Evolutionary conservation across 495 filamentous ascomycete genomes (phyloP), one percentile per base, ranked within the genome.

Genomic region (Cudoniella acicularis): DNA sequence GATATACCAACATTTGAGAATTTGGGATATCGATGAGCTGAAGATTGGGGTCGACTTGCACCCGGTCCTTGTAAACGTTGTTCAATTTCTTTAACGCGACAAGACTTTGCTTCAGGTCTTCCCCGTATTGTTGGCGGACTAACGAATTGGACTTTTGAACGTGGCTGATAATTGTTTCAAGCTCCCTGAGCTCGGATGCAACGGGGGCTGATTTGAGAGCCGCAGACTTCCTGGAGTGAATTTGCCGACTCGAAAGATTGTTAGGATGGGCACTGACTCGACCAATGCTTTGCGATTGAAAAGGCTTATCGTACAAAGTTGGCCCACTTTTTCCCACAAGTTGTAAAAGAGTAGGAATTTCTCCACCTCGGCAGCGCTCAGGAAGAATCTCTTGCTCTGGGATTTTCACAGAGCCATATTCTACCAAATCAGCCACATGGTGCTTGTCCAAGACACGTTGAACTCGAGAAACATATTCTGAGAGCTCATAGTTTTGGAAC

Each of bases 91-190:
- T 63, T 18, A 69, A 67, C 1, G 68, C 72, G 40, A 42, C 22
- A 8, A 77, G 57, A 53, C 74, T 77, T 16, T 67, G 54, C 2
- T 63, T 55, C 51, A 83, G 61, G 57, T 83, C 76, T 42, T 63
- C 23, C 4, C 67, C 74, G 53, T 82, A 81, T 8, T 54, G 61
- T 17, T 58, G 57, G 20, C 69, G 67, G 9, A 80, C 61, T 0
- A 36, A 3, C 18, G 67, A 69, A 8, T 64, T 22, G 10, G 73
- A 72, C 2, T 62, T 56, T 10, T 53, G 49, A 49, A 80, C 64
- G 1, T 36, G 48, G 1, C 21, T 22, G 10, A 78, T 46, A 9
- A 78, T 74, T 0, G 1, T 42, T n/a, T 72, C 64, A 10, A 81
- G 66, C 47, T 80, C 73, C 10, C 30, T 36, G 6, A 36, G 4